Conservation (phyloP, 2,329 filamentous ascomycete species). For the Claviceps citrina region DNA sequence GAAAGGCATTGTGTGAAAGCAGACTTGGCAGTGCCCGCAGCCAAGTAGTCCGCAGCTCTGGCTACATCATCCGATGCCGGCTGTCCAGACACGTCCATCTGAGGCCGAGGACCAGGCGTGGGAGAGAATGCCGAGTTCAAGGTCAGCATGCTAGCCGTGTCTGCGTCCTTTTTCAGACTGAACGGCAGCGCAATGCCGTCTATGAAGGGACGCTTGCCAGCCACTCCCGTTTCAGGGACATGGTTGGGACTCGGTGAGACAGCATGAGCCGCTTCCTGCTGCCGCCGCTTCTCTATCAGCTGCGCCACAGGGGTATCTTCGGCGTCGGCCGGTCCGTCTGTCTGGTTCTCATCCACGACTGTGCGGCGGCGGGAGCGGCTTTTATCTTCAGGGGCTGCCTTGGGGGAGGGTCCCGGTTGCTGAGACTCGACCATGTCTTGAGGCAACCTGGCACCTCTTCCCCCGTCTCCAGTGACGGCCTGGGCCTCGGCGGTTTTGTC, state of each 20-base stretch:
- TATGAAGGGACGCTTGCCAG: conserved; percentile 49
- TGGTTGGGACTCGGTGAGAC: conserved; percentile 29
- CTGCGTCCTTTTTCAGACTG: conserved; percentile 45
- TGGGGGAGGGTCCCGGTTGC: conserved; percentile 13
- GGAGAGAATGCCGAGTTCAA: conserved; percentile 30
- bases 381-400: conserved; percentile 14
- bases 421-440: conserved; percentile 26
- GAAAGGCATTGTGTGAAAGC: conserved; percentile 35
- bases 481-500: conserved; percentile 20
- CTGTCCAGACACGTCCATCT: conserved; percentile 1
- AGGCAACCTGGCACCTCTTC: conserved; percentile 27
- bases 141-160: conserved; percentile 57
- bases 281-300: conserved; percentile 27
- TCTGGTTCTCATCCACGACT: conserved; percentile 38
- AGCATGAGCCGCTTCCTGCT: conserved; percentile 23
- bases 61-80: conserved; percentile 2
- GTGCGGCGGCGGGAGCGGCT: conserved; percentile 29
- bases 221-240: conserved; percentile 32
- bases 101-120: conserved; percentile 14
- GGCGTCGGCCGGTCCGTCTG: conserved; percentile 17
- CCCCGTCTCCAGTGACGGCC: conserved; percentile 24
- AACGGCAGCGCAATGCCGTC: conserved; percentile 61
- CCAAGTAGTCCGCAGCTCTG: conserved; percentile 6
- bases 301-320: conserved; percentile 28
- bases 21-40: conserved; percentile 17